These are phyloP conservation scores for Colletotrichum sojae DNA, from an alignment of 2,329 filamentous ascomycete species.

Conservation along the genomic window DNA sequence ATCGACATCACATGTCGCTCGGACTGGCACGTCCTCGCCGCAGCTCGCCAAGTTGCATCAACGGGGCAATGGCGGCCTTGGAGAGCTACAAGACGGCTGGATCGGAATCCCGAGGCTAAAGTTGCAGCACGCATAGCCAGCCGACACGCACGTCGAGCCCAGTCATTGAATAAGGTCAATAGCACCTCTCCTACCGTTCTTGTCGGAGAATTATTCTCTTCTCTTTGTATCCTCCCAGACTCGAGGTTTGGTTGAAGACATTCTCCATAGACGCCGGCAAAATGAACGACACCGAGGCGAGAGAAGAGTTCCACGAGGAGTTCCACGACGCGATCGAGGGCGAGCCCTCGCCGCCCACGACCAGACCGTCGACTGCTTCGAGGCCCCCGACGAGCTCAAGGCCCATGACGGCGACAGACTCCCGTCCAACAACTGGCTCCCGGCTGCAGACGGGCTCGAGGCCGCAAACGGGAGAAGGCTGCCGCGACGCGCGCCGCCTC, in stretches of 20 bases:
- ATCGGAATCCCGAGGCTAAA: neutral
- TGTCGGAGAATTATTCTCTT: neutral
- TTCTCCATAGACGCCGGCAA: neutral
- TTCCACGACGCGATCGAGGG: neutral
- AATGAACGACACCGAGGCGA: slow-evolving; percentile 1
- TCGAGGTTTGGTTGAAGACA: neutral
- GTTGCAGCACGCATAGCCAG: neutral
- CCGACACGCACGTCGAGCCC: neutral
- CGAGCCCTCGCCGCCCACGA: neutral
- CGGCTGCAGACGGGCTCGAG: neutral
- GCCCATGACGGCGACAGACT: neutral
- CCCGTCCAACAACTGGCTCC: neutral
- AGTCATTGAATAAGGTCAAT: slow-evolving; percentile 2
- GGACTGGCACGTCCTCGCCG: slow-evolving; percentile 34
- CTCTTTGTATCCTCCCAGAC: neutral
- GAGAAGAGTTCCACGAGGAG: neutral
- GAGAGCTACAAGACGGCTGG: neutral
- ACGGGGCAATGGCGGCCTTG: neutral
- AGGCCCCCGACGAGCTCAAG: neutral
- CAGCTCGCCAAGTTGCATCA: neutral
- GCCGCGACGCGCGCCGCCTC: neutral
- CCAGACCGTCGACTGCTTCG: neutral
- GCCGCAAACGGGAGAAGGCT: neutral
- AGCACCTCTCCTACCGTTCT: neutral
- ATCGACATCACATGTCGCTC: slow-evolving; percentile 3